These are phyloP conservation scores for Asterionellopsis glacialis DNA, from an alignment of 108 stramenopile genomes.

Conservation along the genomic window DNA sequence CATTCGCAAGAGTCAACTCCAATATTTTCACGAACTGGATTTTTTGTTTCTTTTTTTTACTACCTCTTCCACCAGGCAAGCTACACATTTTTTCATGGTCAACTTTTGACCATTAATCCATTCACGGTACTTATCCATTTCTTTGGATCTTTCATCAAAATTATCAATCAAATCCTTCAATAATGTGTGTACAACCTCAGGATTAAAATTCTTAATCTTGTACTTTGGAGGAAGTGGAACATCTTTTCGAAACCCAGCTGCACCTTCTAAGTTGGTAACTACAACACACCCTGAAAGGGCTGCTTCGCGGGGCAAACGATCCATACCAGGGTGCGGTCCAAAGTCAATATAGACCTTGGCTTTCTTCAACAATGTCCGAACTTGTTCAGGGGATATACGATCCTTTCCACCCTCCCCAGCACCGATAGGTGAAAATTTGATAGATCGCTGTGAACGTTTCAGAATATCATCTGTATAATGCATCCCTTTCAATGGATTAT, in stretches of 20 bases:
- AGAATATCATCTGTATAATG: conserved; percentile 48
- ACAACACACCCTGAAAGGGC: conserved; percentile 44
- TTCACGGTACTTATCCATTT: conserved; percentile 25
- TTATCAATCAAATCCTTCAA: conserved; percentile 25
- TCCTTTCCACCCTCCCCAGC: conserved; percentile 21
- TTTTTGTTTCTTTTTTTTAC: conserved; percentile 7
- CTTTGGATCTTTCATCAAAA: conserved; percentile 22
- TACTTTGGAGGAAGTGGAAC: conserved; percentile 37
- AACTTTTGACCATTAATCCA: conserved; percentile 40
- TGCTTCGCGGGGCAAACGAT: conserved; percentile 50
- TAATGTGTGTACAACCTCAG: conserved; percentile 22
- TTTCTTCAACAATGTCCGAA: conserved; percentile 22
- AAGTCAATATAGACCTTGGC: conserved; percentile 58
- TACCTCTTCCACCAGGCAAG: conserved; percentile 25
- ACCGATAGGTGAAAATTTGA: conserved; percentile 37
- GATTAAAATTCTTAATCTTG: conserved; percentile 35
- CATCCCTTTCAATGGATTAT: conserved; percentile 50
- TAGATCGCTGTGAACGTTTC: conserved; percentile 3
- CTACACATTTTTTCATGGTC: conserved; percentile 33
- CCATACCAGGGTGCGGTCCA: conserved; percentile 59
- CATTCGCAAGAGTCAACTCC: too few relatives aligned
- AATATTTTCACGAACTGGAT: not conserved
- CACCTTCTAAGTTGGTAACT: conserved; percentile 43
- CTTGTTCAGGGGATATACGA: conserved; percentile 39
- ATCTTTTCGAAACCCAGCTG: conserved; percentile 39